Conservation (phyloP, 208 protist species). For the Trichomonas gallinae region DNA sequence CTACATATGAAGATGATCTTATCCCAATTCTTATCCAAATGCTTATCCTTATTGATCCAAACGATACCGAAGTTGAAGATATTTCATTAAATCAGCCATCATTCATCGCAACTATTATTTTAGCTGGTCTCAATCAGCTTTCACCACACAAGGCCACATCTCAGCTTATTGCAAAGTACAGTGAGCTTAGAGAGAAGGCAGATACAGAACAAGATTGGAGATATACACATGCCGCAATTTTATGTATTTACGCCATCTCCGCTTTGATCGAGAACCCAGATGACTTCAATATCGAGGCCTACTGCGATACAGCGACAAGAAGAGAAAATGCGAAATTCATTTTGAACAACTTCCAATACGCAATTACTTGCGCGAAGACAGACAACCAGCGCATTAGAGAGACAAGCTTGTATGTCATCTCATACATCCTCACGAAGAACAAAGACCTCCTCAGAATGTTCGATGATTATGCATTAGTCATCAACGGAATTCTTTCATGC, state of each 20-base stretch:
- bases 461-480: neutral
- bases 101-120: neutral
- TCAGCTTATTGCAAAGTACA: no score
- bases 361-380: neutral
- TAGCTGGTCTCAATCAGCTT: neutral
- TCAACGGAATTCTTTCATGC: neutral
- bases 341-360: neutral
- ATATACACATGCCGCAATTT: neutral
- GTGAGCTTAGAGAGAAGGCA: no score
- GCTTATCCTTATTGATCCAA: neutral
- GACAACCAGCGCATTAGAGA: neutral
- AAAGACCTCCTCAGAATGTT: neutral
- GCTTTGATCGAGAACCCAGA: neutral
- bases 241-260: neutral
- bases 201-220: neutral
- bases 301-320: neutral
- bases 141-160: neutral
- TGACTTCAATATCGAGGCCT: neutral
- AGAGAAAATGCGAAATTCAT: neutral
- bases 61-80: neutral
- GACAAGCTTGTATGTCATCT: neutral
- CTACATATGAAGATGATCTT: neutral
- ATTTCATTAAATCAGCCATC: neutral
- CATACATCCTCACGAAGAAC: neutral
- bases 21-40: neutral